These are phyloP conservation scores for Leccinellum albellum DNA, from an alignment of 768 basidiomycete species.

Conservation along the genomic window DNA sequence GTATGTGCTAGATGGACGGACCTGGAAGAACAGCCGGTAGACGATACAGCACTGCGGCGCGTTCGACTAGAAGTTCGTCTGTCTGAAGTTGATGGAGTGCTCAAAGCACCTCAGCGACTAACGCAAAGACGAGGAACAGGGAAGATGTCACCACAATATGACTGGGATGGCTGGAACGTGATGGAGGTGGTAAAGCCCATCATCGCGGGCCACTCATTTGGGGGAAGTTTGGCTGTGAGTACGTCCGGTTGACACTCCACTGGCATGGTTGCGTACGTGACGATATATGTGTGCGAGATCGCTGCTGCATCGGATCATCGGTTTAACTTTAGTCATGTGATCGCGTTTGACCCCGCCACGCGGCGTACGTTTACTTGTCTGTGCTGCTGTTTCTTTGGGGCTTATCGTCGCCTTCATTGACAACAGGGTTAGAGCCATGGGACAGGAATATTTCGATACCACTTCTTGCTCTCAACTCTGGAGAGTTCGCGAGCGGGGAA, in stretches of 20 bases:
- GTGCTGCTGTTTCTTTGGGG: conserved; percentile 15
- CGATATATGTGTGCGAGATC: conserved; percentile 9
- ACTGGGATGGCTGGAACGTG: conserved; percentile 19
- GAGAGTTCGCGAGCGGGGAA: conserved; percentile 36
- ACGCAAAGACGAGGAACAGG: neutral
- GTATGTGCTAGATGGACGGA: conserved; percentile 22
- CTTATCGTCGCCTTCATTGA: conserved; percentile 5
- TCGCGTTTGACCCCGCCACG: conserved; percentile 29
- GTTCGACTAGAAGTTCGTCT: conserved; percentile 35
- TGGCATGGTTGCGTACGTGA: conserved; percentile 1
- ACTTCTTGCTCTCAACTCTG: conserved; percentile 39
- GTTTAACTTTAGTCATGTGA: conserved; percentile 24
- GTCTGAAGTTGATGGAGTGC: conserved; percentile 35
- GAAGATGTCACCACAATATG: neutral
- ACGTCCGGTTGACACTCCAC: neutral
- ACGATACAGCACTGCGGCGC: conserved; percentile 27
- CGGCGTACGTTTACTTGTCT: conserved; percentile 16
- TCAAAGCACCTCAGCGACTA: conserved; percentile 16
- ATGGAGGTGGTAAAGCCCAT: conserved; percentile 21
- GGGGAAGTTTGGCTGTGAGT: conserved; percentile 30
- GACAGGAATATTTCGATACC: conserved; percentile 26
- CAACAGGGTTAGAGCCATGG: conserved; percentile 28
- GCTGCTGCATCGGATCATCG: conserved; percentile 20
- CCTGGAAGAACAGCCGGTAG: conserved; percentile 31
- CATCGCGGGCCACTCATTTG: conserved; percentile 33